Base-by-base conservation (phyloP, 768 basidiomycete genomes). In the Tricholoma terreum region DNA sequence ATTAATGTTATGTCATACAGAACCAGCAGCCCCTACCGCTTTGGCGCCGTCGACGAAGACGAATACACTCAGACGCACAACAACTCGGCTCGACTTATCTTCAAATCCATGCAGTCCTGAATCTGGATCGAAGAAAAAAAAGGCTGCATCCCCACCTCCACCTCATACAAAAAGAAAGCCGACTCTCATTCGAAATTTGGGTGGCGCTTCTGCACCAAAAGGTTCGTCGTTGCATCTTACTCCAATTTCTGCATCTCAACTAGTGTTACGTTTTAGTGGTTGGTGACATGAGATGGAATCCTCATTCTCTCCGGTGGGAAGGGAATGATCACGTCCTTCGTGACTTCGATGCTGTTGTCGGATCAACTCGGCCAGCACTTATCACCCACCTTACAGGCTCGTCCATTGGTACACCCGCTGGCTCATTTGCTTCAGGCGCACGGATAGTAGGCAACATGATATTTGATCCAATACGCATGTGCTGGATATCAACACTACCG, bases 201-300 rank as follows among this genome's bases (percentile, higher is more conserved):
- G 89, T 59, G 84, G 86, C 58, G 67, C 76, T 36, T 72, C 73
- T 56, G 80, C 82, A 21, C 80, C 91, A 10, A 94, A 92, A 83
- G 86, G 93, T 94, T 60, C 30, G 81, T 67, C 43, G 8, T 30
- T 46, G 34, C 40, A 43, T 46, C 43, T 36, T 56, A 31, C 43
- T 15, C 34, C 14, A 50, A 21, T 50, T 19, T 42, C 30, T 38
- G 56, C 24, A 50, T 17, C n/a, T 49, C n/a, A 49, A 49, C 9
- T 7, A 24, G 11, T 52, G 4, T 33, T 30, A 12, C 54, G 54
- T 50, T 59, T n/a, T 66, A 96, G 96, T 93, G 46, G 84, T 96
- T 56, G 94, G 94, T 19, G 92, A 95, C 54, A 99, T 99, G 96
- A 90, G 85, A 66, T 99, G 94, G 92, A 98, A 99, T 72, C 95